Evolutionary conservation across 1,284 basidiomycete species (phyloP).

Genomic region (Rhodotorula sp.): DNA sequence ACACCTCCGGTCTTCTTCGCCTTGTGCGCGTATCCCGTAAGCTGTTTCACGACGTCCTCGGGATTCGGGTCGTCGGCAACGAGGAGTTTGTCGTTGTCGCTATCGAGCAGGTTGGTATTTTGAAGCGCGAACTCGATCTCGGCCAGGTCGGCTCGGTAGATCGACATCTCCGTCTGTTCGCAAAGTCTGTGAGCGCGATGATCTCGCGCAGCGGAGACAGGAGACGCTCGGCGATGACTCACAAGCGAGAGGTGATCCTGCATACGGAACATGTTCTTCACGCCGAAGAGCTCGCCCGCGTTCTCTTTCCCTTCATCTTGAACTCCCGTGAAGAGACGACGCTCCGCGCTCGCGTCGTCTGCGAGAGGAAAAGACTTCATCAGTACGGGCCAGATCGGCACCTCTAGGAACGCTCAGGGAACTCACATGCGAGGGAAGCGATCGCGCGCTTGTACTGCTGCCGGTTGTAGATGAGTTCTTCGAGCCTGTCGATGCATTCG

Average conservation of each 20-base stretch:
- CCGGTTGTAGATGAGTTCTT: conserved; percentile 45
- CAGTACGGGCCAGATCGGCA: background rate
- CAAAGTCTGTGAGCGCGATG: background rate
- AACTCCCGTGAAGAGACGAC: conserved; percentile 40
- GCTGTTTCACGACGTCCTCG: conserved; percentile 16
- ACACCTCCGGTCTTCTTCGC: conserved; percentile 4
- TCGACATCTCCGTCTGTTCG: conserved; percentile 25
- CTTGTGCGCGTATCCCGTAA: conserved; percentile 17
- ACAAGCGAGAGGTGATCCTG: conserved; percentile 21
- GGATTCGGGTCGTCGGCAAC: conserved; percentile 11
- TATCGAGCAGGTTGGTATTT: conserved; percentile 7
- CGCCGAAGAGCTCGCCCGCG: conserved; percentile 35
- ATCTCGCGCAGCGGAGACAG: background rate
- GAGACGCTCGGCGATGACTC: background rate
- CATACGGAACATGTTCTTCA: conserved; percentile 38
- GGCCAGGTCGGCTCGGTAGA: conserved; percentile 21
- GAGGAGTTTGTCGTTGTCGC: background rate
- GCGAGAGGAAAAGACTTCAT: background rate
- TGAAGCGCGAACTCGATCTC: conserved; percentile 16
- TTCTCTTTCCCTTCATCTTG: conserved; percentile 36
- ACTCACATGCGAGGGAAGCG: conserved; percentile 5
- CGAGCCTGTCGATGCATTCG: conserved; percentile 20
- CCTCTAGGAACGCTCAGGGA: background rate
- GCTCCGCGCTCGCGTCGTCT: conserved; percentile 38
- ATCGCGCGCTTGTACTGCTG: conserved; percentile 35